Evolutionary conservation across 139 green algal species (phyloP).

Genomic region (Chloropicon primus): DNA sequence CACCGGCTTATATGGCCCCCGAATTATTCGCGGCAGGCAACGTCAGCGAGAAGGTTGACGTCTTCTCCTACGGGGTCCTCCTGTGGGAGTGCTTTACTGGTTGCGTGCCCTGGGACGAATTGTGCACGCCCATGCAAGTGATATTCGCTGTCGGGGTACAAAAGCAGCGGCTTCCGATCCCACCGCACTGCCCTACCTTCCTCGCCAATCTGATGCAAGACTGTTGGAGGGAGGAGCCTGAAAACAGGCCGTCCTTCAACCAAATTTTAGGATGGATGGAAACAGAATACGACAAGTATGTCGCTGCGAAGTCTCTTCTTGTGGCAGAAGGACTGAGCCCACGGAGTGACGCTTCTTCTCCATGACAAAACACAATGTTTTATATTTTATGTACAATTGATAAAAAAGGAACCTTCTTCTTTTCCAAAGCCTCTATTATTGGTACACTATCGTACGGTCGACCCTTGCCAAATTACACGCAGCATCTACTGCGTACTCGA

Average conservation of each 20-base stretch:
- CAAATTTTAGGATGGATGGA: constrained; percentile 21
- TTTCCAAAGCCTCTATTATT: too few species aligned
- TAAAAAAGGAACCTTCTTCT: too few species aligned
- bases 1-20: constrained; percentile 56
- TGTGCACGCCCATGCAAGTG: constrained; percentile 55
- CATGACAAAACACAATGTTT: too few species aligned
- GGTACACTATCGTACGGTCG: neutral
- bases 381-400: too few species aligned
- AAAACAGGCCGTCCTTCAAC: constrained; percentile 35
- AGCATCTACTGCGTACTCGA: neutral
- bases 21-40: constrained; percentile 32
- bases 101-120: constrained; percentile 65
- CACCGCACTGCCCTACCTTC: constrained; percentile 17
- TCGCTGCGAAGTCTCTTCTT: neutral
- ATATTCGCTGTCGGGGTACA: constrained; percentile 51
- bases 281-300: neutral
- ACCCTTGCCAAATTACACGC: neutral
- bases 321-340: neutral
- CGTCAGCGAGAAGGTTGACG: constrained; percentile 23
- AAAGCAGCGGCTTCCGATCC: constrained; percentile 36
- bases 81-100: constrained; percentile 72
- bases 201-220: constrained; percentile 36
- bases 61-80: constrained; percentile 44
- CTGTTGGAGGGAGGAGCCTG: constrained; percentile 52
- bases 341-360: too few species aligned